Evolutionary conservation across 2,329 filamentous ascomycete genomes (phyloP).

Genomic region (Cytospora piceae): DNA sequence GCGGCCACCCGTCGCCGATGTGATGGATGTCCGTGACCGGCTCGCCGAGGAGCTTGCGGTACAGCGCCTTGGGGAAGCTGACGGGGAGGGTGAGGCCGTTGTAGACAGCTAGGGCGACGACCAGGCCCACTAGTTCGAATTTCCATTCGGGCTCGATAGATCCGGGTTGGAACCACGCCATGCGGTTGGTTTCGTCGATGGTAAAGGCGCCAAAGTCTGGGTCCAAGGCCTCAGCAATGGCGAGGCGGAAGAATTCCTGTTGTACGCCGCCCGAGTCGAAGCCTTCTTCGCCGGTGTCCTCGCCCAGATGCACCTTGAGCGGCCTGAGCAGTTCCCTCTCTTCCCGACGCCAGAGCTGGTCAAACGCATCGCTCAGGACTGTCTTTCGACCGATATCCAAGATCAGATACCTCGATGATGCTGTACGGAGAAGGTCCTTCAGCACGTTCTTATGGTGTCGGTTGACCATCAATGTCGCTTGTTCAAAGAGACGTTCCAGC

Average conservation of each 20-base stretch:
- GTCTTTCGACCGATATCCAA: constrained; percentile 69
- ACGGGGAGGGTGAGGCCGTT: constrained; percentile 91
- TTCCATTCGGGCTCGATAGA: constrained; percentile 85
- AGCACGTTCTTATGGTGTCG: constrained; percentile 64
- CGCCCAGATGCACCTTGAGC: constrained; percentile 84
- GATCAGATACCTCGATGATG: constrained; percentile 72
- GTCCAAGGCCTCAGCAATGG: constrained; percentile 78
- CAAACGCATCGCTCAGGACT: constrained; percentile 74
- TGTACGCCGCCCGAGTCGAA: constrained; percentile 94
- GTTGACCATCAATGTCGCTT: constrained; percentile 59
- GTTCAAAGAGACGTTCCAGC: constrained; percentile 59
- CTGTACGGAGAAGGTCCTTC: constrained; percentile 65
- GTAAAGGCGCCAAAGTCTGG: constrained; percentile 81
- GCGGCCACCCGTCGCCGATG: constrained; percentile 87
- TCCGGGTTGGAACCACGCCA: constrained; percentile 86
- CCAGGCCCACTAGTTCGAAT: constrained; percentile 83
- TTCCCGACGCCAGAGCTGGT: constrained; percentile 88
- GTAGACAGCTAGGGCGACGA: constrained; percentile 89
- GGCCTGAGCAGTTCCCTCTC: constrained; percentile 81
- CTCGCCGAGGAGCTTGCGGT: constrained; percentile 74
- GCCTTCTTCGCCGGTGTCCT: constrained; percentile 82
- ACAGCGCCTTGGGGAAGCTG: constrained; percentile 84
- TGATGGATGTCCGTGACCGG: constrained; percentile 72
- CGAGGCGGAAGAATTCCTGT: constrained; percentile 91
- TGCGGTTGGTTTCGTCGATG: constrained; percentile 72